Base-by-base conservation (phyloP, 2,329 filamentous ascomycete species). In the Monilinia vaccinii-corymbosi region DNA sequence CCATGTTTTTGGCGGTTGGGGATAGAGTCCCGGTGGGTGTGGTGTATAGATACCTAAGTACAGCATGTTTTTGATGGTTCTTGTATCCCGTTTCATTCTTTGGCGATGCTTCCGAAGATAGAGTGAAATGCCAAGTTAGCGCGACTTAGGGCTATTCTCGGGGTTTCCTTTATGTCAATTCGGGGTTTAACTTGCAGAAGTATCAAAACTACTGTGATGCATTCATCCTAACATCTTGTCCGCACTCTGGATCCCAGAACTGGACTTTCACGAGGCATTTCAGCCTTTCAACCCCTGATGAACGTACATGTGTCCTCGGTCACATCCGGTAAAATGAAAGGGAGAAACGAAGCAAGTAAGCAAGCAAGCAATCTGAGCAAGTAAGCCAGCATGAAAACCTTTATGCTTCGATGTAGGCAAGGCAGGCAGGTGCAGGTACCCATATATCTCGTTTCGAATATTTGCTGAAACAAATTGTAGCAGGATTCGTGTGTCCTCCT, bases 391-490 rank as follows among this genome's bases (percentile, higher is more conserved):
- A 44, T 58, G 28, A 32, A 32, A 46, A 44, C 21, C 28, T 13
- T 47, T 40, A 51, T 51, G 46, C 36, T 58, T 50, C 36, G 23
- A 40, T 51, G n/a, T 44, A 51, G 38, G 46, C 13, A 51, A 25
- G 32, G 34, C 36, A 42, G 36, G 25, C 48, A 36, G n/a, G 48
- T 50, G 56, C 46, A 58, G 46, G 36, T 58, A 58, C 56, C 56
- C 56, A 58, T 58, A 58, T 23, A 51, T n/a, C 36, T 45, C 47
- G 46, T 51, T 58, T 58, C 56, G 56, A 58, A 58, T 58, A 48
- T 14, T 44, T 51, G 56, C 36, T 58, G 56, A 58, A 58, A 58
- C 56, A 4, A 14, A 44, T 40, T 34, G 46, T 31, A 18, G 16
- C n/a, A 40, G 46, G 4, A 51, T 34, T 25, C 46, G 44, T 57